Base-by-base conservation (phyloP, 106 monocot species). In the Hemerocallis citrina region DNA sequence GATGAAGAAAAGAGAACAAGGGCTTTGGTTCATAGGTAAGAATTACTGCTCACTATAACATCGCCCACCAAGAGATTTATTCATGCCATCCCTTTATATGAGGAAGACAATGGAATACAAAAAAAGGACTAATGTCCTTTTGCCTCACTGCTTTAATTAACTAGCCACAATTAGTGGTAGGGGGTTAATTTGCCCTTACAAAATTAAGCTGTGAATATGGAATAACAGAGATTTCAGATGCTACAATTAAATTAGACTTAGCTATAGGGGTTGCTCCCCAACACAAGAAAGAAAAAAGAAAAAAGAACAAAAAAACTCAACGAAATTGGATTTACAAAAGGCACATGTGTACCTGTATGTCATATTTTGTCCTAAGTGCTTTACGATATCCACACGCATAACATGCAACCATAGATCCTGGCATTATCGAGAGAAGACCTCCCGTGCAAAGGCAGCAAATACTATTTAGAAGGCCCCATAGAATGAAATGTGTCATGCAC, bases 321-420 rank as follows among this genome's bases (percentile, higher is more conserved):
- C n/a, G n/a, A n/a, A n/a, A n/a, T n/a, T n/a, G n/a, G n/a, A n/a
- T 52, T 52, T 28, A 25, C 12, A 59, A 38, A 19, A 22, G 20
- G 15, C 64, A 51, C 22, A 7, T 11, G 11, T 50, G 49, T 73
- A 95, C 89, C 75, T 74, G 89, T 31, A 95, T 55, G 27, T 78
- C 76, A 76, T 76, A 95, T 30, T 89, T 86, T 31, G 60, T 61
- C 14, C 89, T 57, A 17, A 89, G 74, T 56, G 86, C 67, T 60
- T 39, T 57, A 19, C 89, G 79, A 70, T 95, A 81, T 57, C 89
- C 75, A 68, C 83, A 83, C 19, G 94, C 89, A 81, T 86, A 89
- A 63, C 85, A 95, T 61, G 94, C 89, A 75, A 83, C 78, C 25
- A 71, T 49, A 63, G 74, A 68, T 73, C 89, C 94, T 55, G 94